Conservation (phyloP, 2,329 filamentous ascomycete genomes). For the Ophidiomyces ophidiicola region DNA sequence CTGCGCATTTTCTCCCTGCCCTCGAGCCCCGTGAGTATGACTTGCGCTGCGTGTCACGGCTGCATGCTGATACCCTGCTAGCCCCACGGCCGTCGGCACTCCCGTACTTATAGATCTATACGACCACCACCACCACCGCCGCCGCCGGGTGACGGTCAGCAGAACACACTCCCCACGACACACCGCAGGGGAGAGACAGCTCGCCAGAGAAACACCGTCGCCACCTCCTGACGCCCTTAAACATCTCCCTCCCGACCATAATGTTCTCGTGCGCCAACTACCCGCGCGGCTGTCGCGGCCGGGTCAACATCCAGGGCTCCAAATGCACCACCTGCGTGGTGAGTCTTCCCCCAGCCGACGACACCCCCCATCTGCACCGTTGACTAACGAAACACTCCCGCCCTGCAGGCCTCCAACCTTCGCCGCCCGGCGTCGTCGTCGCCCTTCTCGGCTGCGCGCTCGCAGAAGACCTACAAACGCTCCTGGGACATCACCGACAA, state of each 20-base stretch:
- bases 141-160: too few relatives aligned
- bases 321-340: conserved; percentile 37
- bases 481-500: conserved; percentile 11
- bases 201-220: too few relatives aligned
- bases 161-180: too few relatives aligned
- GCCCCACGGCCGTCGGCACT: too few relatives aligned
- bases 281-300: conserved; percentile 37
- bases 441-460: conserved; percentile 24
- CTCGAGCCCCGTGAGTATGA: too few relatives aligned
- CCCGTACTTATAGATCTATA: too few relatives aligned
- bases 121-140: too few relatives aligned
- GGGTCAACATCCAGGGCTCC: conserved; percentile 32
- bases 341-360: conserved; percentile 18
- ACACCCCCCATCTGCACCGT: neutral
- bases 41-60: too few relatives aligned
- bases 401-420: conserved; percentile 26
- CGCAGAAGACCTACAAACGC: conserved; percentile 13
- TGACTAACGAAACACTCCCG: conserved; percentile 17
- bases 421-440: conserved; percentile 30
- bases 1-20: too few relatives aligned
- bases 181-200: too few relatives aligned
- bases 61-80: too few relatives aligned
- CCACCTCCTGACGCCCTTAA: too few relatives aligned
- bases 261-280: conserved; percentile 41
- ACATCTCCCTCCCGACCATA: conserved; percentile 11